Evolutionary conservation across 129 eudicot genomes (phyloP).

Genomic region (Cynara cardunculus): DNA sequence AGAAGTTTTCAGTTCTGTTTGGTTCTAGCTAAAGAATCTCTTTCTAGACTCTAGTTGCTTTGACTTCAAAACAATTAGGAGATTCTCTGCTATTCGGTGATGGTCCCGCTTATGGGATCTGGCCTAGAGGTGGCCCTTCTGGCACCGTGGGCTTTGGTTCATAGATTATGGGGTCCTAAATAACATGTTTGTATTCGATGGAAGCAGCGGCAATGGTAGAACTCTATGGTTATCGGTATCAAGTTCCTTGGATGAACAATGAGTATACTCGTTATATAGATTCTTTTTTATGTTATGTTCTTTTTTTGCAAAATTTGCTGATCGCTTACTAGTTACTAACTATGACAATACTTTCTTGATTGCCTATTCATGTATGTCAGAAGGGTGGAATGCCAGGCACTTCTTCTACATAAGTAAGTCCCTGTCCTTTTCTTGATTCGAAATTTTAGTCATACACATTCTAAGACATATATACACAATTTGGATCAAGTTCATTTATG

Average conservation of each 20-base stretch:
- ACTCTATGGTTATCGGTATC: background rate
- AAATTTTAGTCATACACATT: background rate
- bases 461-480: background rate
- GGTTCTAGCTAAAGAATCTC: background rate
- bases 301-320: background rate
- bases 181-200: background rate
- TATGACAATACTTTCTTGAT: background rate
- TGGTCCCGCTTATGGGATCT: background rate
- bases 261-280: background rate
- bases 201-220: background rate
- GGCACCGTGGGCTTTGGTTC: background rate
- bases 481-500: background rate
- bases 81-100: background rate
- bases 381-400: conserved; percentile 27
- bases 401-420: conserved; percentile 38
- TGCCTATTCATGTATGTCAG: conserved; percentile 20
- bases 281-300: background rate
- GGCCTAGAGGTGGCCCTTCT: background rate
- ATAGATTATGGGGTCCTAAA: background rate
- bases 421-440: background rate
- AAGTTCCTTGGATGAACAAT: background rate
- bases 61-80: background rate
- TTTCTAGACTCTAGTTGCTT: background rate
- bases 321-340: conserved; percentile 9
- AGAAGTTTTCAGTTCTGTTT: background rate